phyloP scores from a whole-genome alignment of 2,329 filamentous ascomycete species.

The Macroventuria anomochaeta region DNA sequence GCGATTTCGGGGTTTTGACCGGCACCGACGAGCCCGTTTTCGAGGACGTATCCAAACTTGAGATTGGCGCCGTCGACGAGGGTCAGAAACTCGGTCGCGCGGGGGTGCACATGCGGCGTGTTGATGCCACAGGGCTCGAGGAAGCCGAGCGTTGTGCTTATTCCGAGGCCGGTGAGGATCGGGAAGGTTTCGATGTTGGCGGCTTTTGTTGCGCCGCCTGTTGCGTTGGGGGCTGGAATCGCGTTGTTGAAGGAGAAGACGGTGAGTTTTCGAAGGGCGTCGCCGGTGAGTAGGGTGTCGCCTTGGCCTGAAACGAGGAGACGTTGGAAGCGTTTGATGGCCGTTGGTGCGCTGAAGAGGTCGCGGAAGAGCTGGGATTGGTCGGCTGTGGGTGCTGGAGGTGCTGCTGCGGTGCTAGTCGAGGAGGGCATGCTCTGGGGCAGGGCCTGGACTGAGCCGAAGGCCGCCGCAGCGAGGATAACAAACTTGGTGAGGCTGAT shows the following conservation, averaged over 20 bases:
- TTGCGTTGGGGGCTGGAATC: slow-evolving; percentile 57
- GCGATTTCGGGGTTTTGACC: slow-evolving; percentile 49
- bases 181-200: slow-evolving; percentile 51
- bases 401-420: slow-evolving; percentile 19
- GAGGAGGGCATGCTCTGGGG: slow-evolving; percentile 29
- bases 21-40: slow-evolving; percentile 51
- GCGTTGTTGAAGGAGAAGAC: slow-evolving; percentile 68
- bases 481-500: slow-evolving; percentile 43
- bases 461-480: slow-evolving; percentile 40
- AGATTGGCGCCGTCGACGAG: slow-evolving; percentile 51
- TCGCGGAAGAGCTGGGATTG: slow-evolving; percentile 37
- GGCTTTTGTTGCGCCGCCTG: slow-evolving; percentile 53
- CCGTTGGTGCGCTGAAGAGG: slow-evolving; percentile 43
- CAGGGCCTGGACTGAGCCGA: slow-evolving; percentile 41
- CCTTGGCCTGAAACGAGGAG: slow-evolving; percentile 46
- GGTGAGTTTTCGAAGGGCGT: slow-evolving; percentile 52
- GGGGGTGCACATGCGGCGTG: slow-evolving; percentile 57
- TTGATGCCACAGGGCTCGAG: slow-evolving; percentile 56
- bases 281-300: slow-evolving; percentile 38
- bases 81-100: slow-evolving; percentile 58
- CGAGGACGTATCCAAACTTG: slow-evolving; percentile 55
- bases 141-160: slow-evolving; percentile 49
- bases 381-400: slow-evolving; percentile 25
- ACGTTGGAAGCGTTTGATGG: slow-evolving; percentile 49
- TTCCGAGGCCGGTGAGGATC: slow-evolving; percentile 48